Evolutionary conservation across 331 rosid species (phyloP).

Genomic region (Malus hybrid): DNA sequence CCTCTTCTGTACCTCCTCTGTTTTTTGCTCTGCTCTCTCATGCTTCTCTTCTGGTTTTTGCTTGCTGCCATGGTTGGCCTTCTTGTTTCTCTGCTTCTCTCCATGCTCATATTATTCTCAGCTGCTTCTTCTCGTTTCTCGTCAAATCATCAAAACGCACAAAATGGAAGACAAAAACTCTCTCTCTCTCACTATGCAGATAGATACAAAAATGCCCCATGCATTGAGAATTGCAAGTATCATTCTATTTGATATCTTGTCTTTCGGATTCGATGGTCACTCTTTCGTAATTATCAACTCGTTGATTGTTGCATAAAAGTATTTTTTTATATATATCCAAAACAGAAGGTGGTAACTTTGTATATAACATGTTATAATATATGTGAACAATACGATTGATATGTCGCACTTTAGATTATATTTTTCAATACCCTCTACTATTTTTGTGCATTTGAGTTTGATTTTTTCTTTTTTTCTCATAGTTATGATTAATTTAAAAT

Average conservation of each 20-base stretch:
- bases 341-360: too few species aligned
- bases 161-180: neutral
- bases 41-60: neutral
- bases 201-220: neutral
- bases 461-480: too few species aligned
- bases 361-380: neutral
- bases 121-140: neutral
- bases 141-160: neutral
- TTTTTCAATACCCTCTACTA: too few species aligned
- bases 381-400: too few species aligned
- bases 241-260: slow-evolving; percentile 3
- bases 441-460: too few species aligned
- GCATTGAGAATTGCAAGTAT: slow-evolving; percentile 1
- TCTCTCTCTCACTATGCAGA: neutral
- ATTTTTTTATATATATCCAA: neutral
- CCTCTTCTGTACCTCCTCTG: slow-evolving; percentile 43
- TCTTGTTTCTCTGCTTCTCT: slow-evolving; percentile 50
- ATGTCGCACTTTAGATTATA: too few species aligned
- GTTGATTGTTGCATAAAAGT: neutral
- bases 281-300: neutral
- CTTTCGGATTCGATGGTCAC: neutral
- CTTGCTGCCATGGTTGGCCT: slow-evolving; percentile 31
- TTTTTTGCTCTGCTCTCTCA: neutral
- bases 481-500: too few species aligned
- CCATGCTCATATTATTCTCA: slow-evolving; percentile 22